phyloP scores from a whole-genome alignment of 352 stramenopile species.

The Globisporangium barbulae region DNA sequence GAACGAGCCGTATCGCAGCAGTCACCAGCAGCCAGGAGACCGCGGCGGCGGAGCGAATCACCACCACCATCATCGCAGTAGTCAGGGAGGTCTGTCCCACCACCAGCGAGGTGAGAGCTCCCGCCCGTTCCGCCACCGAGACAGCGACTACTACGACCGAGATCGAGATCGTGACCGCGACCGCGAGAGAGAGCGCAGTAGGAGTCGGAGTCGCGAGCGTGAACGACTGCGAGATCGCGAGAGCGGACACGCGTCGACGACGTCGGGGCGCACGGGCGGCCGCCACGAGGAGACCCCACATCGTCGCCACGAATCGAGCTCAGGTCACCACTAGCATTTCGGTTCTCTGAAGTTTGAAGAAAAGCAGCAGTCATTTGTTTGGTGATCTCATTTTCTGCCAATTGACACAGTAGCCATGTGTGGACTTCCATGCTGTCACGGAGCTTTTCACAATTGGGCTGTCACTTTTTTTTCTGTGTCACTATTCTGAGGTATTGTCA shows the following conservation, averaged over 20 bases:
- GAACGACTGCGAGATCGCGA: slow-evolving; percentile 17
- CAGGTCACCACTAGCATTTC: not conserved
- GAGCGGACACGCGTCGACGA: not conserved
- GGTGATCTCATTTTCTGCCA: not conserved
- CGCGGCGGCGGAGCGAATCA: slow-evolving; percentile 3
- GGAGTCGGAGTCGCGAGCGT: slow-evolving; percentile 18
- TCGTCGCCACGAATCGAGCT: slow-evolving; percentile 4
- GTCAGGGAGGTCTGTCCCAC: slow-evolving; percentile 4
- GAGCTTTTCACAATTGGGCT: no score
- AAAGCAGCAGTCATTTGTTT: not conserved
- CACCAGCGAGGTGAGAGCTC: slow-evolving; percentile 7
- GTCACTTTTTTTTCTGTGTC: no score
- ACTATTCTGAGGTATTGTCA: not conserved
- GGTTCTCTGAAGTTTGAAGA: no score
- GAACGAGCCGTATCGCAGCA: slow-evolving; percentile 18
- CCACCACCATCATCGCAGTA: slow-evolving; percentile 9
- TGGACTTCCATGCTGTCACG: not conserved
- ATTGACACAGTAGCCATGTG: not conserved
- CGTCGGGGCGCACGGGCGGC: not conserved
- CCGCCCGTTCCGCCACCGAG: slow-evolving; percentile 14
- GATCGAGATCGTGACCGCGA: slow-evolving; percentile 23
- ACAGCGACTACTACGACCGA: slow-evolving; percentile 27
- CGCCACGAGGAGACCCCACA: slow-evolving; percentile 8
- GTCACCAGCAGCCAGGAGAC: slow-evolving; percentile 8
- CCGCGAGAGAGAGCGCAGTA: slow-evolving; percentile 18